These are phyloP conservation scores for Purpureocillium lavendulum DNA, from an alignment of 2,329 filamentous ascomycete genomes.

Conservation along the genomic window DNA sequence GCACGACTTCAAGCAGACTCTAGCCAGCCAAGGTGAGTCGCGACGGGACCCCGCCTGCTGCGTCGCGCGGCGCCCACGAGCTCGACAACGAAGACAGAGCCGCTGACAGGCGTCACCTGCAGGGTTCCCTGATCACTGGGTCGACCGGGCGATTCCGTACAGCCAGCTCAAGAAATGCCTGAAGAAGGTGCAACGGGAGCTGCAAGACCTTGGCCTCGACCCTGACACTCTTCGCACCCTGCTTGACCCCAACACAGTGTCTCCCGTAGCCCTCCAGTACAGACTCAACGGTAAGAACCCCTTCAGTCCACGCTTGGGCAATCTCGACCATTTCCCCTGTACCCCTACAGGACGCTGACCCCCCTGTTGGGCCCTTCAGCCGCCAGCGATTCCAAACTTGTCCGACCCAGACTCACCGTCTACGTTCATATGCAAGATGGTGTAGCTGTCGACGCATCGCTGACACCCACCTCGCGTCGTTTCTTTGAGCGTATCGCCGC, in stretches of 20 bases:
- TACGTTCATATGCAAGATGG: slow-evolving; percentile 60
- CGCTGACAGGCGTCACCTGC: neutral
- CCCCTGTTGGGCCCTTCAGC: slow-evolving; percentile 14
- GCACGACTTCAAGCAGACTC: slow-evolving; percentile 62
- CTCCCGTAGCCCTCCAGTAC: slow-evolving; percentile 43
- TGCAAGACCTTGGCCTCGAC: slow-evolving; percentile 63
- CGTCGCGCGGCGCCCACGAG: neutral
- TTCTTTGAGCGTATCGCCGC: slow-evolving; percentile 55
- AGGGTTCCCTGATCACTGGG: slow-evolving; percentile 66
- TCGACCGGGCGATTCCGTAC: slow-evolving; percentile 74
- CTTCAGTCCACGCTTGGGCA: no score
- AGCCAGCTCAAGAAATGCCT: slow-evolving; percentile 82
- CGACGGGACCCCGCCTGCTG: neutral
- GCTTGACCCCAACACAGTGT: slow-evolving; percentile 40
- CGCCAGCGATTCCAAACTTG: slow-evolving; percentile 30
- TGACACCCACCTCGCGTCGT: slow-evolving; percentile 55
- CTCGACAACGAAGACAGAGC: neutral
- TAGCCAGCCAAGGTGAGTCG: slow-evolving; percentile 51
- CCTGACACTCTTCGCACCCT: slow-evolving; percentile 60
- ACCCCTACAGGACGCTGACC: neutral
- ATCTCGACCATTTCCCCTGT: neutral
- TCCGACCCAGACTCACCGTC: slow-evolving; percentile 63
- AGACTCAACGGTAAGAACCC: slow-evolving; percentile 38
- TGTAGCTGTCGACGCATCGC: slow-evolving; percentile 56
- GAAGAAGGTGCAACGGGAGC: slow-evolving; percentile 67